Evolutionary conservation across 2,329 filamentous ascomycete species (phyloP).

Genomic region (Rhinocladiella similis): DNA sequence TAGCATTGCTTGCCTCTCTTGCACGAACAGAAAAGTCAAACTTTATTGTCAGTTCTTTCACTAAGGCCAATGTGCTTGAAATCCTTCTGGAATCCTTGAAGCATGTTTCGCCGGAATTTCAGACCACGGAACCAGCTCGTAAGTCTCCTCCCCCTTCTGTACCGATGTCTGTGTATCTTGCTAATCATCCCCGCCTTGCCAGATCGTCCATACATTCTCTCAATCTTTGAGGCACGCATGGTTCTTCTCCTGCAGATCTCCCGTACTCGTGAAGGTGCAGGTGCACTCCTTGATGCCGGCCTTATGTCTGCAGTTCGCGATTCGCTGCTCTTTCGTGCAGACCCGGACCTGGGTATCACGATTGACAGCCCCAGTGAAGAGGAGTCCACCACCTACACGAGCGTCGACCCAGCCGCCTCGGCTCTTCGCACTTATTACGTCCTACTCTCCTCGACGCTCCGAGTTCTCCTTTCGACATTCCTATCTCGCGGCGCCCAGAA

Average conservation of each 20-base stretch:
- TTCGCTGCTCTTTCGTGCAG: slow-evolving; percentile 82
- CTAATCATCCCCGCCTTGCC: slow-evolving; percentile 9
- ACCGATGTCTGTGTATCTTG: neutral
- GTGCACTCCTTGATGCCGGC: slow-evolving; percentile 83
- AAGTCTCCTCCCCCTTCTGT: slow-evolving; percentile 32
- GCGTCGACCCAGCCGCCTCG: slow-evolving; percentile 52
- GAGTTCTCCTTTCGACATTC: slow-evolving; percentile 79
- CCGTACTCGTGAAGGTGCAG: slow-evolving; percentile 80
- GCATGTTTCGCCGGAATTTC: slow-evolving; percentile 71
- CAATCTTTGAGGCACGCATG: slow-evolving; percentile 71
- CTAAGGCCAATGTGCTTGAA: slow-evolving; percentile 85
- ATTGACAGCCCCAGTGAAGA: slow-evolving; percentile 6
- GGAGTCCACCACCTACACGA: neutral
- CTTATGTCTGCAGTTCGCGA: slow-evolving; percentile 78
- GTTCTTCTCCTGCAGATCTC: slow-evolving; percentile 80
- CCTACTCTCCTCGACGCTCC: slow-evolving; percentile 75
- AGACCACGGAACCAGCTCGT: slow-evolving; percentile 59
- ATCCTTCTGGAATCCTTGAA: slow-evolving; percentile 87
- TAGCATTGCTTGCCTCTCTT: slow-evolving; percentile 74
- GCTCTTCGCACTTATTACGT: slow-evolving; percentile 81
- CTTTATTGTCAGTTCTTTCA: slow-evolving; percentile 75
- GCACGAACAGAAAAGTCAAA: slow-evolving; percentile 70
- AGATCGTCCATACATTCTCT: slow-evolving; percentile 58
- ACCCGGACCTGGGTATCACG: slow-evolving; percentile 83
- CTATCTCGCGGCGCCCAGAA: slow-evolving; percentile 81